Percentiles rank a stretch among this genome's conserved stretches.
Evolutionary conservation across 768 basidiomycete genomes (phyloP).

Genomic region (Glaciozyma martinii): DNA sequence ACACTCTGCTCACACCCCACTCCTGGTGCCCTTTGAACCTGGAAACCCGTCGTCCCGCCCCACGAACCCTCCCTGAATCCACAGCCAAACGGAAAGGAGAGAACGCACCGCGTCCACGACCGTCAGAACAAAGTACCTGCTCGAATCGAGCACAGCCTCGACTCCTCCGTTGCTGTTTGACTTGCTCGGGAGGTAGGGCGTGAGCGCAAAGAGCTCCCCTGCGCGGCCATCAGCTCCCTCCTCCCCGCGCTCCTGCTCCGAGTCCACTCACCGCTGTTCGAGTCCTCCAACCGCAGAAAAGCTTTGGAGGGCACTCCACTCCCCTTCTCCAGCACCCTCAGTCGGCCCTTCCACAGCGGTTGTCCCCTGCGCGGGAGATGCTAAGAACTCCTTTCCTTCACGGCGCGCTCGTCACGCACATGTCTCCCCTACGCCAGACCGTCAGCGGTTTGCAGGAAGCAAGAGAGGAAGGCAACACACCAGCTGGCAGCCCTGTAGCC

Average conservation of each 20-base stretch:
- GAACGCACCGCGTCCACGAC: conserved; percentile 27
- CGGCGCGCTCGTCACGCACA: not conserved
- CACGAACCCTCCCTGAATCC: too few relatives aligned
- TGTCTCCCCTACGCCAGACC: not conserved
- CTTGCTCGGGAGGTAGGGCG: conserved; percentile 28
- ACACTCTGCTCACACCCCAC: too few relatives aligned
- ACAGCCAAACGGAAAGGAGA: too few relatives aligned
- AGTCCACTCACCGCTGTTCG: conserved; percentile 19
- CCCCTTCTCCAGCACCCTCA: conserved; percentile 30
- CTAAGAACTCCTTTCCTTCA: not conserved
- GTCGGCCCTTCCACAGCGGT: conserved; percentile 34
- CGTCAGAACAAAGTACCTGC: conserved; percentile 33
- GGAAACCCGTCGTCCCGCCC: too few relatives aligned
- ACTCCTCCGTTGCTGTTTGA: conserved; percentile 27
- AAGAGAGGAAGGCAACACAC: conserved; percentile 8
- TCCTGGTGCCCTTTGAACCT: too few relatives aligned
- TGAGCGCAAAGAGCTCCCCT: conserved; percentile 33
- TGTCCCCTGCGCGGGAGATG: conserved; percentile 8
- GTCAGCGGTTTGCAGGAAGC: too few relatives aligned
- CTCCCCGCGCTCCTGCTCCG: not conserved
- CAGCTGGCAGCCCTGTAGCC: conserved; percentile 33
- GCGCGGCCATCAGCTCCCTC: not conserved
- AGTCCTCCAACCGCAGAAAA: conserved; percentile 32
- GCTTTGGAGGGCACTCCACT: conserved; percentile 17
- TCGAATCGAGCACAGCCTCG: conserved; percentile 30